Evolutionary conservation across 2,329 filamentous ascomycete species (phyloP).

Genomic region (Nothophoma quercina): DNA sequence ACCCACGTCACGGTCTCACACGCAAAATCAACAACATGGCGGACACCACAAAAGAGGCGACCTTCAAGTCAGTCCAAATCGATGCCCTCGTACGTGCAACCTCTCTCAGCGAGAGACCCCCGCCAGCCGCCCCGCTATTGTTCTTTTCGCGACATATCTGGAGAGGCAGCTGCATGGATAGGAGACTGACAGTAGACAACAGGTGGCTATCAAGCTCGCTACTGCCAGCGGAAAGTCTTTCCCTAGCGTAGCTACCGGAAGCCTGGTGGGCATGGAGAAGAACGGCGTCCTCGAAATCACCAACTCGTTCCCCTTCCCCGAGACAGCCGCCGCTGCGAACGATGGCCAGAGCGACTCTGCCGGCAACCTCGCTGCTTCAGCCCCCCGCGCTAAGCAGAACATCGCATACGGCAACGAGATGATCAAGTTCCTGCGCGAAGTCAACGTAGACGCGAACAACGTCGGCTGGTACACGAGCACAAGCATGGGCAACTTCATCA

Average conservation of each 20-base stretch:
- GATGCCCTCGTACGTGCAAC: slow-evolving; percentile 81
- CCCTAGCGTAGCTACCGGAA: slow-evolving; percentile 87
- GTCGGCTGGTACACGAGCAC: slow-evolving; percentile 99
- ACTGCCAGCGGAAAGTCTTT: slow-evolving; percentile 91
- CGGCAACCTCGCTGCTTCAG: slow-evolving; percentile 76
- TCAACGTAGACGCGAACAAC: slow-evolving; percentile 97
- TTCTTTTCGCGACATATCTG: slow-evolving; percentile 19
- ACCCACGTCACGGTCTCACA: slow-evolving; percentile 16
- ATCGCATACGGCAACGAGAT: slow-evolving; percentile 91
- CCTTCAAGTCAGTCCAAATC: slow-evolving; percentile 88
- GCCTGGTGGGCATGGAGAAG: slow-evolving; percentile 91
- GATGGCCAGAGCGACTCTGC: slow-evolving; percentile 46
- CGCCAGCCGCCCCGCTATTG: slow-evolving; percentile 40
- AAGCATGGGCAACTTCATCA: slow-evolving; percentile 98
- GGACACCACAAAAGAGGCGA: slow-evolving; percentile 50
- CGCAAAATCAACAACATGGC: slow-evolving; percentile 43
- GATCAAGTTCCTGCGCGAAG: slow-evolving; percentile 95
- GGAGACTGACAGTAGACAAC: slow-evolving; percentile 32
- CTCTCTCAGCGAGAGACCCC: slow-evolving; percentile 36
- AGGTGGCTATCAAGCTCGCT: slow-evolving; percentile 98
- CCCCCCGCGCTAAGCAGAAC: slow-evolving; percentile 91
- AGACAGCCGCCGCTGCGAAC: slow-evolving; percentile 72
- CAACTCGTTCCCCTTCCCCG: slow-evolving; percentile 93
- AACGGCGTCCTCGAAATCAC: slow-evolving; percentile 85
- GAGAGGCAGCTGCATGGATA: not conserved